Evolutionary conservation across 2,329 filamentous ascomycete genomes (phyloP), one percentile per base, ranked within the genome.

Genomic region (Pestalotiopsis sp.): DNA sequence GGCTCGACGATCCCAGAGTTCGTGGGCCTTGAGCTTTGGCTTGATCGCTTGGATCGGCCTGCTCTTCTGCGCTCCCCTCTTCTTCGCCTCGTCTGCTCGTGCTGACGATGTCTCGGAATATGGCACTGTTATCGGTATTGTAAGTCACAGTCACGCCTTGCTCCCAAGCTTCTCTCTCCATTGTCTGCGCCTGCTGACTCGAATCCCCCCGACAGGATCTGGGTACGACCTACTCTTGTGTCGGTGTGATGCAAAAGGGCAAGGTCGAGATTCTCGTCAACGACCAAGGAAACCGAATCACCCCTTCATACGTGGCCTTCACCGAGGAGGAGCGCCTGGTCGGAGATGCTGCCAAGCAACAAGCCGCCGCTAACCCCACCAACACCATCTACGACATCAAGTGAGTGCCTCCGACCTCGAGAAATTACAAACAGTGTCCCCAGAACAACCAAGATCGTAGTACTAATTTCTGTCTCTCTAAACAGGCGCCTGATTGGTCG

Each of bases 291-390:
- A 94, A 97, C 90, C 93, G 94, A 86, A 97, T 97, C 76, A 97
- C 94, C 77, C 94, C 94, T 68, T 97, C 94, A 73, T 97, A 96
- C 84, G 94, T 97, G 80, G 94, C 94, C 78, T 97, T 97, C 83
- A 98, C 94, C 82, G 95, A 98, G 77, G 94, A 98, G 73, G 96
- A 98, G 85, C 92, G 96, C 80, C 88, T 99, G 75, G 94, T 99
- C 75, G 96, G 96, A 88, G 96, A 99, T 83, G 94, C 96, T 78
- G 94, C 94, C 78, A 97, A 97, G 91, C 97, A 97, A 86, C 94
- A 97, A 87, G 94, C 93, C 79, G 91, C 93, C 72, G 83, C 90
- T 68, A 95, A 95, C 87, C 93, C 93, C 60, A 83, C 78, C 75
- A 89, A 91, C 79, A 95, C 93, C 66, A 88, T 95, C 80, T 95